Base-by-base conservation (phyloP, 257 asterid genomes). In the Primulina huaijiensis region DNA sequence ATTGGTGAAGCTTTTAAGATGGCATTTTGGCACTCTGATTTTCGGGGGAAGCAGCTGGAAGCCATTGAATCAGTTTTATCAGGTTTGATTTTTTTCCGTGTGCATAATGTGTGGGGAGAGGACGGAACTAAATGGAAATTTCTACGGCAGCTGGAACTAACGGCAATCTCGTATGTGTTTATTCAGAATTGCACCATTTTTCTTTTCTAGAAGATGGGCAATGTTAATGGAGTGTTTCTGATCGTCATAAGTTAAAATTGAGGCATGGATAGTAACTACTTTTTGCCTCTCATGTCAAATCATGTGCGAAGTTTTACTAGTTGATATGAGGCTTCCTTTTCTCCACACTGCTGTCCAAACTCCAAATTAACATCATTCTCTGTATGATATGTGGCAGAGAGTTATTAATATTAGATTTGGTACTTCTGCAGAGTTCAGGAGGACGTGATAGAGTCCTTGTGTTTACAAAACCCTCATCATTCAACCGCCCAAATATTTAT, bases 11-110 rank as follows among this genome's bases (percentile, higher is more conserved):
- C 90, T 93, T 78, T 79, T 93, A 77, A 84, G 97, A 74, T 93
- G 98, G 97, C 96, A 93, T 85, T 93, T 93, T 60, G 97, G 58
- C 82, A 93, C 81, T 83, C 98, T 8, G 87, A 87, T 65, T 93
- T 90, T 76, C 81, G 93, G 7, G 98, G 98, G 75, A 90, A 83
- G 71, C 98, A 90, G 68, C 77, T 93, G 81, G 96, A 88, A 78
- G 97, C 97, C 73, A 89, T 93, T 76, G 90, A 88, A 77, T 93
- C 97, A 71, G 97, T 93, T 77, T 80, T 93, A 70, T 93, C 98
- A 86, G 98, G 98, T 90, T 19, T 34, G 52, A 46, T 70, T 70
- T 57, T 11, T 35, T n/a, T 68, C 68, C 73, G 40, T 43, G 53
- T 11, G 53, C 53, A 43, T 43, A 10, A 43, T 43, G 5, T 43